Base-by-base conservation (phyloP, 495 filamentous ascomycete genomes). In the Neurospora pannonica region DNA sequence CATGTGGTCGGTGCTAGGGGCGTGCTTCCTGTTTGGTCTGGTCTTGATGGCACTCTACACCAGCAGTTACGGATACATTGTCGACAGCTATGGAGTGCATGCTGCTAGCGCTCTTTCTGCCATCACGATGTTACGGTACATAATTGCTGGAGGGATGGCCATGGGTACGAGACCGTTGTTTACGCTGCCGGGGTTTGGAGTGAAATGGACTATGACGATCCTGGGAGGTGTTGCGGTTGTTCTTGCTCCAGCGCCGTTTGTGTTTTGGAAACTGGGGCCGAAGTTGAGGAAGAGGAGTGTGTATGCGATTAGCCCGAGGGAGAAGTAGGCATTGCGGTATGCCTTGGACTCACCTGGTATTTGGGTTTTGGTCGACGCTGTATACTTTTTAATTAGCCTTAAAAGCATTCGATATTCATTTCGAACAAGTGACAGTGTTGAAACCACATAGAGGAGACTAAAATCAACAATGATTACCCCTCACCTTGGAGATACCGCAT, bases 1-100 rank as follows among this genome's bases (percentile, higher is more conserved):
- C 0, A 78, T 80, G 15, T 83, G 81, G 81, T 73, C 75, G 6
- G 72, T 75, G 8, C 74, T 82, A 4, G 78, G 38, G 2, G 79
- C 78, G 5, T 81, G 77, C 28, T 79, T 80, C 34, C 40, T 81
- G 11, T 83, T 83, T 54, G 82, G 82, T n/a, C 72, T 70, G 21
- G 75, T 75, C 31, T 34, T 81, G 73, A 76, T 79, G 24, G 75
- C 78, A 11, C 76, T 83, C n/a, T 90, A 87, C 77, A 84, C 87
- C 75, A 81, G 81, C 74, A 83, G 79, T 39, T 88, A 88, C 76
- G 83, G 87, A 80, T 90, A 89, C 75, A 84, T 90, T 69, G 87
- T 89, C 62, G 87, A 89, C 71, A 81, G 81, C 31, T 90, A 89
- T 77, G 86, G 84, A 13, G 79, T 80, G 62, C 83, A 84, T 70